Base-by-base conservation (phyloP, 2,329 filamentous ascomycete species). In the Alternaria gaisen region DNA sequence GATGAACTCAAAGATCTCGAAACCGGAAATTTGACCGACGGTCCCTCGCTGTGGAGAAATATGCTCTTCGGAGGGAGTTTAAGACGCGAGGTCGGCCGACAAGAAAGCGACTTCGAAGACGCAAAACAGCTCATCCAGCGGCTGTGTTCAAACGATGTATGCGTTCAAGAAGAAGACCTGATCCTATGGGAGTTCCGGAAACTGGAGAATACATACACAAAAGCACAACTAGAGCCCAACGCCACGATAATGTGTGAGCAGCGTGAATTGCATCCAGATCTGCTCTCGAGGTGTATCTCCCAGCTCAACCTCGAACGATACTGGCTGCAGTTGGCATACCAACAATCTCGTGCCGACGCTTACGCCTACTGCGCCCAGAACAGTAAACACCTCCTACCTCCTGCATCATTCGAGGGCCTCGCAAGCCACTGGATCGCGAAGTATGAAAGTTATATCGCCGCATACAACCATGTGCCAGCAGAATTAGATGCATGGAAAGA, bases 131-230 rank as follows among this genome's bases (percentile, higher is more conserved):
- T 55, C 9, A 12, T 56, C 5, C 51, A 48, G 14, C 34, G 24
- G 8, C 16, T 59, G 2, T 68, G 64, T 54, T 58, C 58, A 7
- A 22, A 57, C 12, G 44, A 26, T 1, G 12, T 38, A 2, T 65
- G 64, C 47, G 47, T 60, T 12, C 12, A 52, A 14, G 53, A 42
- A 1, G 54, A 46, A 9, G 64, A 63, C n/a, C 5, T 47, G 9
- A 64, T 68, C 14, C 22, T 67, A 8, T 66, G 59, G 58, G 60
- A 64, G 12, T 60, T 64, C 12, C 24, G 46, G 4, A 55, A 22
- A 16, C 34, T 66, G 2, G 59, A 63, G 20, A 51, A 51, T 18
- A 41, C 53, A 10, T 41, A 51, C 18, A 42, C 59, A 14, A 55
- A 63, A 43, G 24, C 59, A 20, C 51, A 53, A 7, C 48, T 46